Base-by-base conservation (phyloP, 441 rosid genomes). In the Populus hybrid region DNA sequence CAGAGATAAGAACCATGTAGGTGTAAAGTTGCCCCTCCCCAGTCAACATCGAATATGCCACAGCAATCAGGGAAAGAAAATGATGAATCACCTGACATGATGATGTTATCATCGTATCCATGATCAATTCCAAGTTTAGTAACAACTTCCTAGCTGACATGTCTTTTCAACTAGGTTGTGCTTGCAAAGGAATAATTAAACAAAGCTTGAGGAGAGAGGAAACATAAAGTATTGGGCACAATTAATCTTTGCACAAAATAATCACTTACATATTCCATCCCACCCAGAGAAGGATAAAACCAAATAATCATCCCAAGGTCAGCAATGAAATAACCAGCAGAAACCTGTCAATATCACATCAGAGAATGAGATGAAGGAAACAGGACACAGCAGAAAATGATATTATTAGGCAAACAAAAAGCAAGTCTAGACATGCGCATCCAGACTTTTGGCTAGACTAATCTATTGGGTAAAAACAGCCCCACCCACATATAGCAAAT, bases 251-350 rank as follows among this genome's bases (percentile, higher is more conserved):
- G 4, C 10, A 11, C 36, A 11, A 36, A 69, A 26, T 24, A 63
- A 21, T 63, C 28, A 72, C 88, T 85, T 76, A 85, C 90, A 79
- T 83, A 87, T 76, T 87, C 90, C 83, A 84, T 28, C 24, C 88
- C 90, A 36, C 90, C 90, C 12, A 87, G 82, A 71, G 82, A 82
- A 74, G 90, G 90, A 79, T 84, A 85, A 80, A 80, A 85, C 88
- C 88, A 84, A 69, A 85, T 65, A 24, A 87, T 87, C 90, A 87
- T 87, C 32, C 71, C 85, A 54, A 87, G 82, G 75, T 87, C 90
- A 23, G 86, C 82, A 66, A 84, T 66, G 79, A 87, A 87, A 82
- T 87, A 87, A 66, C 90, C 90, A 64, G 84, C 83, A 82, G 87
- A 87, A 81, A 67, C 83, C 90, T 87, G 84, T 76, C 69, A 75